Base-by-base conservation (phyloP, 305 asterid genomes). In the Caryopteris hybrid region DNA sequence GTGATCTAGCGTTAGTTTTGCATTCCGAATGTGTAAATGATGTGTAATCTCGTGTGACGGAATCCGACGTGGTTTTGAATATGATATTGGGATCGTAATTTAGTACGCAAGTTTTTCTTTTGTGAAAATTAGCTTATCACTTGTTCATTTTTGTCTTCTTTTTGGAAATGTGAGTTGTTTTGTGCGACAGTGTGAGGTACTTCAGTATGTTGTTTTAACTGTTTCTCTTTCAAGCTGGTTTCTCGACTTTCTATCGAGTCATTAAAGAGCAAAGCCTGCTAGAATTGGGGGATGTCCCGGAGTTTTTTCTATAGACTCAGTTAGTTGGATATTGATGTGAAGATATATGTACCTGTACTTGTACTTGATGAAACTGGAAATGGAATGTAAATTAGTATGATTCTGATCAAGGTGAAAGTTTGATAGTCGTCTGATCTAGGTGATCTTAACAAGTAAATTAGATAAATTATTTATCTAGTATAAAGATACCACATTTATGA, bases 321-420 rank as follows among this genome's bases (percentile, higher is more conserved):
- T 36, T 55, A 34, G 61, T 51, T 38, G 36, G 59, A 21, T 25
- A 66, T 54, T 33, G 36, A 46, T 61, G 8, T 60, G 56, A 11
- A 42, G 38, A 57, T 64, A 42, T 41, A n/a, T 34, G 23, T 11
- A 12, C 38, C 8, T 33, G 9, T 7, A 25, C 54, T n/a, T 66
- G 2, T 29, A 5, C 36, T 53, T 29, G 64, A 17, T 34, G 59
- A 66, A 62, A 71, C 50, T 34, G 41, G 65, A 66, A 63, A 48
- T 33, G 39, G 39, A 16, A 27, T 65, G 18, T 42, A 21, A 54
- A 53, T 58, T 48, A 50, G 6, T 31, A 33, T 33, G 39, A 33
- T 33, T 33, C 9, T 33, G 39, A 33, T 7, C 8, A 33, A 7
- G 39, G 51, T 36, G 23, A 23, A 21, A 42, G 7, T 5, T 16